A percentile compares a stretch with the other conserved stretches of the same genome.
Evolutionary conservation across 2,329 filamentous ascomycete genomes (phyloP).

Genomic region (Monilinia fructigena): DNA sequence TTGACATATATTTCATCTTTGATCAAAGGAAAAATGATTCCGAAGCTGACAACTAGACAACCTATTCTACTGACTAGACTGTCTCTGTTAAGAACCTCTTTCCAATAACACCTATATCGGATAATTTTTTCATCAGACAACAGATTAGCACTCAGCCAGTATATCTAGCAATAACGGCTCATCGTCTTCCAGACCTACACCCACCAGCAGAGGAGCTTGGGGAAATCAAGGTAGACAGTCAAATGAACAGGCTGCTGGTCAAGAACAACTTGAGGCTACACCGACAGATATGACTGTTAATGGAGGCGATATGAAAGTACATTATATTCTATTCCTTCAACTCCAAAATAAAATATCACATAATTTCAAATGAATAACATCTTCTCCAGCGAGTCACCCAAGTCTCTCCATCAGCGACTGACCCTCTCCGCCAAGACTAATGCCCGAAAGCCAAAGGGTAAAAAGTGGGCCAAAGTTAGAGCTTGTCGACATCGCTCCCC

Average conservation of each 20-base stretch:
- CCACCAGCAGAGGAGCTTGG: fast-evolving
- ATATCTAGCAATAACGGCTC: not conserved
- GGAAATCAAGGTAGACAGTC: not conserved
- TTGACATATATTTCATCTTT: too few relatives aligned
- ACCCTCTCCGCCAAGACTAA: not conserved
- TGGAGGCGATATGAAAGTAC: not conserved
- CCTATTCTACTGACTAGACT: not conserved
- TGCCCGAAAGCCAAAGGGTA: not conserved
- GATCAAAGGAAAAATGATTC: not conserved
- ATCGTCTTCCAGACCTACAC: not conserved
- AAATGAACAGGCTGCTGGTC: not conserved
- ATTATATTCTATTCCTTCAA: not conserved
- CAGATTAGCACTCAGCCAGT: not conserved
- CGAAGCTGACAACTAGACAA: not conserved
- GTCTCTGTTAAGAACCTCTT: not conserved
- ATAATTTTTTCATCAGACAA: not conserved
- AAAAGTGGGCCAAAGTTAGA: not conserved
- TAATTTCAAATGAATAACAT: not conserved
- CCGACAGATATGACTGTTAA: not conserved
- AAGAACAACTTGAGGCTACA: not conserved
- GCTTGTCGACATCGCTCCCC: not conserved
- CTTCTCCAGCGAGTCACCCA: not conserved
- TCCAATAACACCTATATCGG: not conserved
- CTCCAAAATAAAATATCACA: fast-evolving
- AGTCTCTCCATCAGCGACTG: not conserved